phyloP scores from a whole-genome alignment of 2,329 filamentous ascomycete species.

The Paraphoma sp. region DNA sequence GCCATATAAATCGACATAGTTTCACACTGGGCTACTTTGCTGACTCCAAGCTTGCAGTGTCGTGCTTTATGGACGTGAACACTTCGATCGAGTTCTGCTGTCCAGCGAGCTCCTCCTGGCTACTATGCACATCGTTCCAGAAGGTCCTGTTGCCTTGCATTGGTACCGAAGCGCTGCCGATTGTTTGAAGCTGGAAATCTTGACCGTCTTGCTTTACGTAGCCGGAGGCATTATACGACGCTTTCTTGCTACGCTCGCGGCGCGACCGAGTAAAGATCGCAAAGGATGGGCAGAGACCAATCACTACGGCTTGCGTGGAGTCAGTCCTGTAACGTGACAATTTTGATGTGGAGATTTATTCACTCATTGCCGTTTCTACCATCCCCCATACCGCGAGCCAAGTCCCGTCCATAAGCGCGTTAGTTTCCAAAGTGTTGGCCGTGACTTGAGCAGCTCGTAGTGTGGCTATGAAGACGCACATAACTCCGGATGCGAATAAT shows the following conservation, averaged over 20 bases:
- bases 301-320: background rate
- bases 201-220: background rate
- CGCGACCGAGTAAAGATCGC: background rate
- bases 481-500: background rate
- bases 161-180: background rate
- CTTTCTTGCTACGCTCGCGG: background rate
- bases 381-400: conserved; percentile 6
- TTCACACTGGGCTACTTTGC: background rate
- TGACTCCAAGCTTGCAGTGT: background rate
- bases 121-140: background rate
- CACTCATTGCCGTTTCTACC: background rate
- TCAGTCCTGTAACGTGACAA: background rate
- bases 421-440: background rate
- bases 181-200: background rate
- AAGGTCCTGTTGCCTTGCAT: background rate
- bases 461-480: conserved; percentile 8
- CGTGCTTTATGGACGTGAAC: background rate
- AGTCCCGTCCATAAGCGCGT: background rate
- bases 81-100: background rate
- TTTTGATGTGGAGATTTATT: background rate
- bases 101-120: background rate
- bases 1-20: background rate
- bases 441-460: conserved; percentile 2
- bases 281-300: background rate
- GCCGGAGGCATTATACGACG: background rate